Evolutionary conservation across 495 filamentous ascomycete genomes (phyloP).

Genomic region (Neurospora tetrasperma): DNA sequence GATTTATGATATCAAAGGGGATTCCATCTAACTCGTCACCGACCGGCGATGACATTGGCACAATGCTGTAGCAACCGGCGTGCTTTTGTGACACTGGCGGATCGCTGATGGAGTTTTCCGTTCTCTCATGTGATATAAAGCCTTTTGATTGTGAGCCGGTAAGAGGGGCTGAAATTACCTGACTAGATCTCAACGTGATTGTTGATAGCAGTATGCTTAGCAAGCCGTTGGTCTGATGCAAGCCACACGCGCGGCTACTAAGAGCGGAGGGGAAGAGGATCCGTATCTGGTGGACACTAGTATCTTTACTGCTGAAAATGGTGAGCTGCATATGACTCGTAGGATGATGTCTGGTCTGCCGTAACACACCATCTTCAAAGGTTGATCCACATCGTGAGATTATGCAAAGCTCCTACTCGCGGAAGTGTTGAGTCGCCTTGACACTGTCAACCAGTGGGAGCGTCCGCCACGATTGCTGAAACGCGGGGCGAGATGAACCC

Average conservation of each 20-base stretch:
- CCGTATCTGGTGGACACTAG: neutral
- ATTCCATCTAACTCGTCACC: constrained; percentile 4
- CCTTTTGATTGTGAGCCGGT: neutral
- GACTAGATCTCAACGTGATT: neutral
- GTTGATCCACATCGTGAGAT: neutral
- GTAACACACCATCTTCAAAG: neutral
- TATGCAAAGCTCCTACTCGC: neutral
- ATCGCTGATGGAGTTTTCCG: constrained; percentile 11
- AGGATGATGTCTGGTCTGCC: neutral
- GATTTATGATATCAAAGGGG: constrained; percentile 23
- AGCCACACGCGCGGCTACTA: neutral
- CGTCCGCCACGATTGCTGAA: neutral
- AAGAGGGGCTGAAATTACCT: constrained; percentile 6
- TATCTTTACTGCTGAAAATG: neutral
- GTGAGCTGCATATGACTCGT: constrained; percentile 1
- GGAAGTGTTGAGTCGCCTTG: neutral
- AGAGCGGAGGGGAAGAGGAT: neutral
- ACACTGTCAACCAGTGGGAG: neutral
- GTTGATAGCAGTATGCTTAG: neutral
- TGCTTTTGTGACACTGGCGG: constrained; percentile 11
- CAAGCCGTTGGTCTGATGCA: neutral
- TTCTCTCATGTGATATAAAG: constrained; percentile 2
- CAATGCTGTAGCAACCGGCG: constrained; percentile 7
- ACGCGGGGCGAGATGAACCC: constrained; percentile 1
- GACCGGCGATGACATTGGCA: constrained; percentile 2